phyloP scores from a whole-genome alignment of 306 rosid genomes.

The Dalbergia oliveri region DNA sequence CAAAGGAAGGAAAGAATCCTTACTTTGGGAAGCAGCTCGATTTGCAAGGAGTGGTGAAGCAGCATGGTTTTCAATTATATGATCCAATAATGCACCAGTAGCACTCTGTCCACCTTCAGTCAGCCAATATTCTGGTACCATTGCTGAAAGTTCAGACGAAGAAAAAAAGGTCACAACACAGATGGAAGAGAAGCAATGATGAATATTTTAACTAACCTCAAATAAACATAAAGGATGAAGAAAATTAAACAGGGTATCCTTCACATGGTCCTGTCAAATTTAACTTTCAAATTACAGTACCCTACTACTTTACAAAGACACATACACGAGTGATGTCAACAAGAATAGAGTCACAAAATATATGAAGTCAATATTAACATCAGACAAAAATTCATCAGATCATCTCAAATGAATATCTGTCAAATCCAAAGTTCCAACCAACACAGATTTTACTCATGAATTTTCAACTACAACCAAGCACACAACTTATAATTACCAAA shows the following conservation, averaged over 20 bases:
- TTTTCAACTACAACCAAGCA: slow-evolving; percentile 35
- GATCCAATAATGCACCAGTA: slow-evolving; percentile 96
- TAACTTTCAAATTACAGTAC: slow-evolving; percentile 19
- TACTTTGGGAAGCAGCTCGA: slow-evolving; percentile 88
- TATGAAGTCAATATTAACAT: slow-evolving; percentile 11
- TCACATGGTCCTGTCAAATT: slow-evolving; percentile 32
- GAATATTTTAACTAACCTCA: slow-evolving; percentile 2
- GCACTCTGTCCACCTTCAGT: slow-evolving; percentile 99
- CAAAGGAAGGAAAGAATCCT: slow-evolving; percentile 31
- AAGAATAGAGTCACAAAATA: slow-evolving; percentile 22
- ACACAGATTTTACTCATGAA: slow-evolving; percentile 26
- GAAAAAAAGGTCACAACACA: slow-evolving; percentile 33
- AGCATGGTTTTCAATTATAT: slow-evolving; percentile 81
- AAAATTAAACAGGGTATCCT: slow-evolving; percentile 35
- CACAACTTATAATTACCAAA: slow-evolving; percentile 18
- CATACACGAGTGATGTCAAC: slow-evolving; percentile 1
- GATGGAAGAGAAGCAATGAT: slow-evolving; percentile 41
- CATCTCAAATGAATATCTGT: slow-evolving; percentile 32
- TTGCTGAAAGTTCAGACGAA: slow-evolving; percentile 66
- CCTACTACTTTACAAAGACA: slow-evolving; percentile 34
- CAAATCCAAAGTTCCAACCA: slow-evolving; percentile 42
- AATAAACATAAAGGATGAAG: background rate
- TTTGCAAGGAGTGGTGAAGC: slow-evolving; percentile 84
- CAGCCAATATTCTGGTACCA: slow-evolving; percentile 97
- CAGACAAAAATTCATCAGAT: background rate